phyloP scores from a whole-genome alignment of 2,329 filamentous ascomycete genomes.

The Magnaporthiopsis rhizophila region DNA sequence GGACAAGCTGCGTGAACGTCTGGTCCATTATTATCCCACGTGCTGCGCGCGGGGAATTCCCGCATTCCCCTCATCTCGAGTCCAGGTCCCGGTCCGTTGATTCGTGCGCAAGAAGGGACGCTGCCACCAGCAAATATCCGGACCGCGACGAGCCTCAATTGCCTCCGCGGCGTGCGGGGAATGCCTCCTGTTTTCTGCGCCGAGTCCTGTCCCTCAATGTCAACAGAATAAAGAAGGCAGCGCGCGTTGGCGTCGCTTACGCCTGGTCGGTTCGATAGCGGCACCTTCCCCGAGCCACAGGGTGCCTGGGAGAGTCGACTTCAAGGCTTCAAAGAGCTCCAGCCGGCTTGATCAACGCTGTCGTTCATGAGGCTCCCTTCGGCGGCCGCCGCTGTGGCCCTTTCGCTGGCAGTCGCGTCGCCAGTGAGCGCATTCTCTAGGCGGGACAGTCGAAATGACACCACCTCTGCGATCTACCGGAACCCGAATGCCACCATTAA shows the following conservation, averaged over 20 bases:
- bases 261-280: background rate
- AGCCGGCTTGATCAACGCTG: background rate
- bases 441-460: background rate
- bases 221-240: background rate
- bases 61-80: background rate
- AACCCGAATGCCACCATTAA: conserved; percentile 54
- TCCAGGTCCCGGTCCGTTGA: background rate
- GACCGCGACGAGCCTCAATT: background rate
- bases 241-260: background rate
- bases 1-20: background rate
- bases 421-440: background rate
- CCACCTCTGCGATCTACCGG: conserved; percentile 42
- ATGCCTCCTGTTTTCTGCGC: background rate
- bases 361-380: background rate
- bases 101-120: background rate
- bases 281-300: background rate
- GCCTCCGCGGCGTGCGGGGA: background rate
- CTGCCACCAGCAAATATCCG: background rate
- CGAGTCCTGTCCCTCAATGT: background rate
- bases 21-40: background rate
- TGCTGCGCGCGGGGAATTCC: background rate
- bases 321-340: background rate
- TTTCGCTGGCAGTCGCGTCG: background rate
- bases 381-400: background rate
- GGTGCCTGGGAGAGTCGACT: too few relatives aligned